Evolutionary conservation across 192 early-diverging fungal genomes (phyloP), one percentile per base, ranked within the genome.

Genomic region (Coemansia sp.): DNA sequence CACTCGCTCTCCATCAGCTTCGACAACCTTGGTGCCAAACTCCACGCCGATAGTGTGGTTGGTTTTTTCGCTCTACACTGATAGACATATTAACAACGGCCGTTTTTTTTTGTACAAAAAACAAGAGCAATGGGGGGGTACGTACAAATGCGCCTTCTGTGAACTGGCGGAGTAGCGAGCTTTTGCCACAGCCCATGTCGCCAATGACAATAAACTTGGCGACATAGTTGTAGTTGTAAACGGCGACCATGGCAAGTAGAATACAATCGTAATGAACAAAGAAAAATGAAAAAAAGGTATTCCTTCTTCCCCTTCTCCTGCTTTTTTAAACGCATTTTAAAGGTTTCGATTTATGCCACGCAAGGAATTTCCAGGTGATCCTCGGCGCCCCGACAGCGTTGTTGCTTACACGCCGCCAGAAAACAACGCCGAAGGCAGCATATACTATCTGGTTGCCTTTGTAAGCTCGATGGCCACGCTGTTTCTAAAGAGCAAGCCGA

Each of bases 31-130:
- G 51, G 85, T 87, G 17, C 88, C 87, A 62, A 90, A 90, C 59
- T 90, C 88, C 56, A 90, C 87, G 28, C 88, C 88, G 46, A 90
- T 90, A 8, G 88, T 90, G 56, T 90, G 84, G 28, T 82, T 84
- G 38, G 84, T 84, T 57, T 78, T 77, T 54, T 71, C 84, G 70
- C 74, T 81, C 66, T 73, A 66, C 51, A 65, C 5, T 67, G 43
- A 73, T 10, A 51, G 36, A 53, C 10, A 34, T 7, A 34, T 34
- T n/a, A 65, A 34, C 57, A 44, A n/a, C n/a, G 34, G 43, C 36
- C 15, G 34, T 53, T n/a, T 45, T 8, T 5, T 2, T 17, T 23
- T 16, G 21, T 11, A 32, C 5, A 42, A 51, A 6, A 46, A 30
- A 23, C 14, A 15, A 14, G 7, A 47, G 40, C 18, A 51, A 30